Evolutionary conservation across 2,329 filamentous ascomycete genomes (phyloP), one percentile per base, ranked within the genome.

Genomic region (Xylaria sp.): DNA sequence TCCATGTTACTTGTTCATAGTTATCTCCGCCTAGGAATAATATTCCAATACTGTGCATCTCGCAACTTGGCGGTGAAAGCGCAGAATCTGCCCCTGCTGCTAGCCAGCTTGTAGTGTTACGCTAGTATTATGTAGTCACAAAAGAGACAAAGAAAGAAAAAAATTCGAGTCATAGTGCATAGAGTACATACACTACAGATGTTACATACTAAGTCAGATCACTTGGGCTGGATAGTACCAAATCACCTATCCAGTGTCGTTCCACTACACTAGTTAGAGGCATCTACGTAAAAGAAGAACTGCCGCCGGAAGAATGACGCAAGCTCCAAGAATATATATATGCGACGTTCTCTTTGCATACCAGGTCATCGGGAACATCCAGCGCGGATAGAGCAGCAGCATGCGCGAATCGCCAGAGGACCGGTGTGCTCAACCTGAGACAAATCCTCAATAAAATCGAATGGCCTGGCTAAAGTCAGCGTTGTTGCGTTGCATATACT

Each of bases 321-420:
- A 69, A 66, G 67, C 58, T 23, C 18, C 58, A 58, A 48, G 46
- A 28, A 28, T 28, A 48, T 37, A 37, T 12, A 39, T 56, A 41
- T 46, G 63, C 52, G 37, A 18, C 51, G 62, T 7, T 60, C 56
- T 37, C 50, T 46, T 46, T 58, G 46, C 48, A 63, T 65, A 68
- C 65, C 68, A 65, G 68, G 68, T 68, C 61, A 68, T 68, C 56
- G 68, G 68, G 51, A 64, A 54, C 39, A 39, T 18, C 18, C 18
- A 39, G 23, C 52, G 28, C 63, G 51, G 28, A 65, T 63, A 28
- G 28, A 9, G 57, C n/a, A 46, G 23, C 9, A 28, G 28, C 3
- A 28, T 6, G 9, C 20, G 18, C 37, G n/a, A 18, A 55, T 52
- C 23, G 12, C 44, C 32, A 44, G 39, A 15, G 50, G 56, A n/a